A percentile compares a stretch with the other conserved stretches of the same genome.
Evolutionary conservation across 192 early-diverging fungal species (phyloP).

Genomic region (Entomortierella lignicola): DNA sequence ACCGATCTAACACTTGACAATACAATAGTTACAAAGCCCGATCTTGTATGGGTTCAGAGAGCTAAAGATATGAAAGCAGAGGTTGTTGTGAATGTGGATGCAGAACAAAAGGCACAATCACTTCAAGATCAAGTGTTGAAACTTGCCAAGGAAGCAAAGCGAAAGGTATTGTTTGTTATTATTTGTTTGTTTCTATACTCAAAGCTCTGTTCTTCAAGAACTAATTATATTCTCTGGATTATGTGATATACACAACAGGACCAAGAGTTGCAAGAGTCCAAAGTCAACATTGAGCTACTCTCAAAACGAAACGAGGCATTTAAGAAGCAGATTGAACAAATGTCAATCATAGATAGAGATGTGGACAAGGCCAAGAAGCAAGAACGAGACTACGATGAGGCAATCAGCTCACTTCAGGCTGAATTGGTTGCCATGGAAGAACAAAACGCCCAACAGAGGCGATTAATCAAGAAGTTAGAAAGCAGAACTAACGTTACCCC

Average conservation of each 20-base stretch:
- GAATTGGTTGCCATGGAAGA: conserved; percentile 77
- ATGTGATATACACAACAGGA: conserved; percentile 63
- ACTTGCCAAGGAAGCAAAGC: conserved; percentile 80
- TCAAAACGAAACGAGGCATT: conserved; percentile 81
- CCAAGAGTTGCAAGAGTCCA: conserved; percentile 78
- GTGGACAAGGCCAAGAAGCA: conserved; percentile 69
- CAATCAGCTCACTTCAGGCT: conserved; percentile 72
- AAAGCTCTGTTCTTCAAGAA: too few relatives aligned
- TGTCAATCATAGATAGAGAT: conserved; percentile 67
- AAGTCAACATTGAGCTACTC: conserved; percentile 82
- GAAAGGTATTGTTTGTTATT: conserved; percentile 64
- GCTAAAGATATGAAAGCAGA: conserved; percentile 85
- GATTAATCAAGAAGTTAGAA: conserved; percentile 49
- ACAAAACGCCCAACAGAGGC: conserved; percentile 70
- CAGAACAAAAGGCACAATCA: conserved; percentile 79
- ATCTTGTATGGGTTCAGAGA: conserved; percentile 83
- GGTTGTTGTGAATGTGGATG: conserved; percentile 83
- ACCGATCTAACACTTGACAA: background rate
- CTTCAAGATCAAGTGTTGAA: conserved; percentile 83
- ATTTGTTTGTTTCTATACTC: background rate
- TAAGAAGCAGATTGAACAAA: conserved; percentile 75
- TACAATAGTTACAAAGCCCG: conserved; percentile 55
- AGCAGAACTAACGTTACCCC: conserved; percentile 19
- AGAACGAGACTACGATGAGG: conserved; percentile 78
- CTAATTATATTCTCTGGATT: too few relatives aligned